Evolutionary conservation across 208 protist genomes (phyloP).

Genomic region (Vickermania spadyakhi): DNA sequence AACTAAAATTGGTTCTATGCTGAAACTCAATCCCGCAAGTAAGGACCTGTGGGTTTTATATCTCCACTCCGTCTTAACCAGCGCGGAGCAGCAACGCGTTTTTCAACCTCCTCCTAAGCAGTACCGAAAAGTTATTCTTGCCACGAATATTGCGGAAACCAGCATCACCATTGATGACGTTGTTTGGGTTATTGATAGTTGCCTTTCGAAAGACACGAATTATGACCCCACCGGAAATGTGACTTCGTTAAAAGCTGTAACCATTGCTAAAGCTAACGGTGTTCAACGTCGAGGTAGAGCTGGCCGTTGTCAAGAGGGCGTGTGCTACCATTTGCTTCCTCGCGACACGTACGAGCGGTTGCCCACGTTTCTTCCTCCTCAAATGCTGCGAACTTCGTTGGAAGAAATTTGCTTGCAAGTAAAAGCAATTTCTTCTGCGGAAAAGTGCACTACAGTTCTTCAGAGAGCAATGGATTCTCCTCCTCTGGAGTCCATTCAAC

Average conservation of each 20-base stretch:
- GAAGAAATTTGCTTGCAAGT: slow-evolving; percentile 84
- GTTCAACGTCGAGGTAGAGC: slow-evolving; percentile 88
- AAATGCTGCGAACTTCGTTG: slow-evolving; percentile 88
- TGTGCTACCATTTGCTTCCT: slow-evolving; percentile 81
- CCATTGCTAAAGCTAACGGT: slow-evolving; percentile 79
- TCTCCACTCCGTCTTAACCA: slow-evolving; percentile 88
- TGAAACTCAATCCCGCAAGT: slow-evolving; percentile 27
- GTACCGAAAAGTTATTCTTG: slow-evolving; percentile 90
- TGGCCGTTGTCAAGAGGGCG: slow-evolving; percentile 78
- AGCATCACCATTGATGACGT: slow-evolving; percentile 95
- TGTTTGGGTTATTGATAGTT: slow-evolving; percentile 93
- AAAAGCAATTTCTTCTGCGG: slow-evolving; percentile 68
- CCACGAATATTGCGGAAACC: slow-evolving; percentile 96
- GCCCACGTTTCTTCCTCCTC: slow-evolving; percentile 89
- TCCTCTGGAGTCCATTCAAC: slow-evolving; percentile 32
- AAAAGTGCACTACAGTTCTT: slow-evolving; percentile 71
- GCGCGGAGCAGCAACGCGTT: slow-evolving; percentile 82
- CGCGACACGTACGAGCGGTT: slow-evolving; percentile 47
- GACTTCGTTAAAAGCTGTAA: slow-evolving; percentile 52
- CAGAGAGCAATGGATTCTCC: slow-evolving; percentile 67
- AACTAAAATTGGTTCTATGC: slow-evolving; percentile 33
- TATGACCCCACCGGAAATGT: slow-evolving; percentile 81
- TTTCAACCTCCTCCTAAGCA: slow-evolving; percentile 75
- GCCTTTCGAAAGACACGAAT: slow-evolving; percentile 87
- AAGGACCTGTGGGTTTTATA: slow-evolving; percentile 68